Evolutionary conservation across 768 basidiomycete genomes (phyloP).

Genomic region (Xerocomellus intermedius): DNA sequence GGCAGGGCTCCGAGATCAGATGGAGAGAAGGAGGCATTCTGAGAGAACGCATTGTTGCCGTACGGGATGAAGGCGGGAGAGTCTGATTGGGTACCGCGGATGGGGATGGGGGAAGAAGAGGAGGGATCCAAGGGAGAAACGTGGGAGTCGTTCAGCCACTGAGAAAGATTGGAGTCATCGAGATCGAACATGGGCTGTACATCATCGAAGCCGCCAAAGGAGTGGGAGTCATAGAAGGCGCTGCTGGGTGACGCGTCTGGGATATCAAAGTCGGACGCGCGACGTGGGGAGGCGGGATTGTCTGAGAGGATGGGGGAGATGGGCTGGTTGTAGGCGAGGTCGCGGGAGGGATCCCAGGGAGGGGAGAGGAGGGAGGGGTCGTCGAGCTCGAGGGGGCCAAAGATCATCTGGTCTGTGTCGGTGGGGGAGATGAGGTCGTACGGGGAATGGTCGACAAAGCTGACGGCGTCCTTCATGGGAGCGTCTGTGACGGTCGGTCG

Average conservation of each 20-base stretch:
- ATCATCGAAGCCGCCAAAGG: conserved; percentile 34
- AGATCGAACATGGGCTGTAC: conserved; percentile 38
- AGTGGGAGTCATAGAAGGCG: conserved; percentile 34
- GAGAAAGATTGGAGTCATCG: conserved; percentile 43
- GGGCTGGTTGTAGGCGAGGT: conserved; percentile 39
- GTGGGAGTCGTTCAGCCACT: conserved; percentile 68
- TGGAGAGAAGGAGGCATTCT: conserved; percentile 57
- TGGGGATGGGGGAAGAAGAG: conserved; percentile 62
- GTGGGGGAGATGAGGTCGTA: conserved; percentile 36
- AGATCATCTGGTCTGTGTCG: conserved; percentile 36
- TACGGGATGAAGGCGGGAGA: conserved; percentile 52
- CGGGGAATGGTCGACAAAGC: conserved; percentile 43
- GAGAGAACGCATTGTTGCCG: conserved; percentile 46
- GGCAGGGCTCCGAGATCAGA: conserved; percentile 59
- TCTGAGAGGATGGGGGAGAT: conserved; percentile 40
- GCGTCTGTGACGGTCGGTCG: conserved; percentile 23
- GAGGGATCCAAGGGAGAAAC: conserved; percentile 31
- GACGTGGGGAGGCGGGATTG: conserved; percentile 41
- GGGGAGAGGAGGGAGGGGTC: conserved; percentile 29
- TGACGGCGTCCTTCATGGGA: conserved; percentile 32
- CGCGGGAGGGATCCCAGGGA: conserved; percentile 28
- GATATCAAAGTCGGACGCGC: conserved; percentile 40
- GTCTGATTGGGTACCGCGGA: conserved; percentile 46
- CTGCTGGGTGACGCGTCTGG: conserved; percentile 40
- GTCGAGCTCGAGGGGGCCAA: conserved; percentile 35